Conservation (phyloP, 1,139 yeast species). For the Pneumocystis oryctolagi region DNA sequence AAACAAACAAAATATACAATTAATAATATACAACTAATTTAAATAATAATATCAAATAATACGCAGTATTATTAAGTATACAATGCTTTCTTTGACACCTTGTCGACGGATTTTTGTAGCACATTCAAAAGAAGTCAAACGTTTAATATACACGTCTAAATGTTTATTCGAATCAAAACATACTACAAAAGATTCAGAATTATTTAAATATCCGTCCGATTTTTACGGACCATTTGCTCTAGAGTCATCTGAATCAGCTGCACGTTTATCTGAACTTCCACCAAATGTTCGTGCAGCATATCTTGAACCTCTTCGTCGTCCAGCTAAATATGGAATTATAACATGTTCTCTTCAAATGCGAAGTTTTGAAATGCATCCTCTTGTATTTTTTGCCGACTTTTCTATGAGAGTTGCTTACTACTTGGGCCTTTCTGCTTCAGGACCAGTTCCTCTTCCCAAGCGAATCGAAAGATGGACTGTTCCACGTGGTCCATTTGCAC, state of each 20-base stretch:
- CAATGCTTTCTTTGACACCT: neutral
- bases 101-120: neutral
- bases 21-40: neutral
- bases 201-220: neutral
- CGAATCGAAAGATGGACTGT: slow-evolving; percentile 88
- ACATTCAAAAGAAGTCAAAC: neutral
- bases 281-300: slow-evolving; percentile 69
- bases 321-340: slow-evolving; percentile 56
- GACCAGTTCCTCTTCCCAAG: slow-evolving; percentile 51
- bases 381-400: slow-evolving; percentile 70
- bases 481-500: slow-evolving; percentile 82
- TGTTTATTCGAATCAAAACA: neutral
- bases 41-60: no score
- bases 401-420: slow-evolving; percentile 82
- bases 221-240: neutral
- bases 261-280: slow-evolving; percentile 32
- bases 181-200: neutral
- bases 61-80: neutral
- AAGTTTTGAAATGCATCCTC: slow-evolving; percentile 54
- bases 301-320: slow-evolving; percentile 63
- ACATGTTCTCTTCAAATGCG: slow-evolving; percentile 47
- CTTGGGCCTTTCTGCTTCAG: slow-evolving; percentile 67
- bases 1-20: no score
- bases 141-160: neutral
- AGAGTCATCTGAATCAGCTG: neutral